Evolutionary conservation across 352 stramenopile genomes (phyloP).

Genomic region (Phytophthora cryptogea): DNA sequence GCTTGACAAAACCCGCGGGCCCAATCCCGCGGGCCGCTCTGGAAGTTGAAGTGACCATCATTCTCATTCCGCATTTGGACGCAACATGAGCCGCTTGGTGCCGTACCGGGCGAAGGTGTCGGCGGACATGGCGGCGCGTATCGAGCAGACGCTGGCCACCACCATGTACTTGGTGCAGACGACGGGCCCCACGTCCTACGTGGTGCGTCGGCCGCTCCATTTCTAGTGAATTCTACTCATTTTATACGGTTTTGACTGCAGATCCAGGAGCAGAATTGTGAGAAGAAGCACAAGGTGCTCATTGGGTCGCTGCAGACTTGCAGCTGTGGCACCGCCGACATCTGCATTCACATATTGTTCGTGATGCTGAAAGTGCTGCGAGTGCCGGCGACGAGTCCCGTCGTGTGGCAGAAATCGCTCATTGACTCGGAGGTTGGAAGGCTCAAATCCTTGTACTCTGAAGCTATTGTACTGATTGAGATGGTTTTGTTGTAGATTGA

Average conservation of each 20-base stretch:
- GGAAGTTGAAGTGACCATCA: constrained; percentile 41
- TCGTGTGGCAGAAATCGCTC: constrained; percentile 87
- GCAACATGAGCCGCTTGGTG: constrained; percentile 63
- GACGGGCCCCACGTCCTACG: constrained; percentile 74
- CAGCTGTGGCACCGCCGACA: constrained; percentile 70
- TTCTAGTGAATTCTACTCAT: background rate
- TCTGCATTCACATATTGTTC: constrained; percentile 88
- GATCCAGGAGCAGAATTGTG: constrained; percentile 76
- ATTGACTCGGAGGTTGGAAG: constrained; percentile 75
- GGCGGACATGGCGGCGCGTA: constrained; percentile 49
- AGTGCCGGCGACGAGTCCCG: constrained; percentile 61
- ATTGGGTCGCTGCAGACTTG: constrained; percentile 75
- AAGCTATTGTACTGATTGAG: background rate
- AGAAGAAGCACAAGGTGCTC: constrained; percentile 81
- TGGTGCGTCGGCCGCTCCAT: constrained; percentile 36
- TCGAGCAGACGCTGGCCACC: constrained; percentile 62
- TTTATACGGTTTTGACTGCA: constrained; percentile 19
- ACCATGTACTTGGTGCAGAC: constrained; percentile 88
- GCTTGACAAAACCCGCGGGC: constrained; percentile 13
- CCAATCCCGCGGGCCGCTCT: background rate
- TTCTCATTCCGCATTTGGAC: constrained; percentile 20
- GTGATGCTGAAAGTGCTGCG: constrained; percentile 88
- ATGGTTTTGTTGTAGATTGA: constrained; percentile 48
- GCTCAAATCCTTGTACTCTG: background rate
- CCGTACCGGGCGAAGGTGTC: constrained; percentile 67